Evolutionary conservation across 805 yeast species (phyloP).

Genomic region (Ogataea allantospora): DNA sequence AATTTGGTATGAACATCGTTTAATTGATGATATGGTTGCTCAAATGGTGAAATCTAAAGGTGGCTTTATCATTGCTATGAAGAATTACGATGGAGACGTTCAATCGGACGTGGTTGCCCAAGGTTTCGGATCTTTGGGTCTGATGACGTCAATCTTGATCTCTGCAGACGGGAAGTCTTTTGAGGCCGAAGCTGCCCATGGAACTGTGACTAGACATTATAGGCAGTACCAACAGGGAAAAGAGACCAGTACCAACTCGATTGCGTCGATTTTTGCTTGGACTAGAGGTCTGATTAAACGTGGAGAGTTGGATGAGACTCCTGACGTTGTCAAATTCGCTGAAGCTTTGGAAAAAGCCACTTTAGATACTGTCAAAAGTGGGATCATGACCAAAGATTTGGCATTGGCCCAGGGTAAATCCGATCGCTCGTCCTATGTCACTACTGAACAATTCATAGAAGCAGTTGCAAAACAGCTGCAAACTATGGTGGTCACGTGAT

Average conservation of each 20-base stretch:
- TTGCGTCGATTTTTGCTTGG: slow-evolving; percentile 98
- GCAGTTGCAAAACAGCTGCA: slow-evolving; percentile 70
- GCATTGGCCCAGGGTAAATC: slow-evolving; percentile 89
- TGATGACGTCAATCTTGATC: slow-evolving; percentile 95
- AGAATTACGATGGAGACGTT: slow-evolving; percentile 98
- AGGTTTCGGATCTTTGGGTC: slow-evolving; percentile 94
- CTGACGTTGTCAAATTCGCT: slow-evolving; percentile 81
- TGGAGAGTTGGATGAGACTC: slow-evolving; percentile 84
- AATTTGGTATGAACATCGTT: slow-evolving; percentile 96
- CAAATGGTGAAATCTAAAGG: slow-evolving; percentile 97
- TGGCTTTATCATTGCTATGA: slow-evolving; percentile 93
- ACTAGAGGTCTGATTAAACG: slow-evolving; percentile 90
- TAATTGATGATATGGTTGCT: slow-evolving; percentile 98
- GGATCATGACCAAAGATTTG: slow-evolving; percentile 93
- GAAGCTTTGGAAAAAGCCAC: slow-evolving; percentile 78
- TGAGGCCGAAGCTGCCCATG: slow-evolving; percentile 98
- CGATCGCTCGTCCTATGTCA: slow-evolving; percentile 76
- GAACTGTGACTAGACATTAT: slow-evolving; percentile 96
- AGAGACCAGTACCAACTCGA: slow-evolving; percentile 95
- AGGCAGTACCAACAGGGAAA: slow-evolving; percentile 96
- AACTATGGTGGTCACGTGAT: slow-evolving; percentile 20
- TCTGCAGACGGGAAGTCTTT: slow-evolving; percentile 97
- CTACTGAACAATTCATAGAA: slow-evolving; percentile 88
- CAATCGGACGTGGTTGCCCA: slow-evolving; percentile 96
- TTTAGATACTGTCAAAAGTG: slow-evolving; percentile 82